These are phyloP conservation scores for Rutstroemia sp. DNA, from an alignment of 2,329 filamentous ascomycete species.

Conservation along the genomic window DNA sequence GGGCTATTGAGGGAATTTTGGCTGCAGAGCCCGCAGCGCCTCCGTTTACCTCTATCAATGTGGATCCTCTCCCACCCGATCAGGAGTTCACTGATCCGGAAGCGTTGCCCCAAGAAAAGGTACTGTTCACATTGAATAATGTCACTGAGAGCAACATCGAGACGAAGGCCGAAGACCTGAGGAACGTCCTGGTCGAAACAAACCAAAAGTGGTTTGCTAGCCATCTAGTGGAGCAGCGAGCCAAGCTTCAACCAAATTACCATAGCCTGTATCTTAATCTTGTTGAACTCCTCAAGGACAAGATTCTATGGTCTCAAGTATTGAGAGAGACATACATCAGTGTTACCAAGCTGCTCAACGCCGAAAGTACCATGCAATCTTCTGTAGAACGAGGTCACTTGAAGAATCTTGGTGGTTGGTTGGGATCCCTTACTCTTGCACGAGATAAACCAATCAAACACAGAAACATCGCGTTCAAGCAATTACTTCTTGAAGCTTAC, in stretches of 20 bases:
- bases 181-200: slow-evolving; percentile 66
- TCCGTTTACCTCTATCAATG: slow-evolving; percentile 71
- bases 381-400: slow-evolving; percentile 78
- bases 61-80: slow-evolving; percentile 59
- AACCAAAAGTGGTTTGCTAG: slow-evolving; percentile 96
- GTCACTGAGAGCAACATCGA: slow-evolving; percentile 84
- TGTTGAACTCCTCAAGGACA: slow-evolving; percentile 74
- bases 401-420: slow-evolving; percentile 90
- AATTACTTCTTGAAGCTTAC: slow-evolving; percentile 86
- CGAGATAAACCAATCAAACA: slow-evolving; percentile 94
- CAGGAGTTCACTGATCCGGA: slow-evolving; percentile 73
- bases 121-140: slow-evolving; percentile 95
- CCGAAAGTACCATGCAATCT: slow-evolving; percentile 77
- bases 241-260: slow-evolving; percentile 95
- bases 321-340: slow-evolving; percentile 87
- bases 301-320: slow-evolving; percentile 77
- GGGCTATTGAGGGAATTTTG: slow-evolving; percentile 56
- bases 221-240: slow-evolving; percentile 90
- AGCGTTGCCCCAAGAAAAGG: slow-evolving; percentile 81
- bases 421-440: slow-evolving; percentile 86
- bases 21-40: slow-evolving; percentile 53
- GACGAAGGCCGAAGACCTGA: slow-evolving; percentile 75
- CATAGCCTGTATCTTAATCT: slow-evolving; percentile 89
- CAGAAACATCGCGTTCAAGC: slow-evolving; percentile 94
- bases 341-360: slow-evolving; percentile 79